Percentiles rank a stretch among this genome's conserved stretches.
Evolutionary conservation across 1,139 yeast species (phyloP).

Genomic region (Debaryomyces coudertii): DNA sequence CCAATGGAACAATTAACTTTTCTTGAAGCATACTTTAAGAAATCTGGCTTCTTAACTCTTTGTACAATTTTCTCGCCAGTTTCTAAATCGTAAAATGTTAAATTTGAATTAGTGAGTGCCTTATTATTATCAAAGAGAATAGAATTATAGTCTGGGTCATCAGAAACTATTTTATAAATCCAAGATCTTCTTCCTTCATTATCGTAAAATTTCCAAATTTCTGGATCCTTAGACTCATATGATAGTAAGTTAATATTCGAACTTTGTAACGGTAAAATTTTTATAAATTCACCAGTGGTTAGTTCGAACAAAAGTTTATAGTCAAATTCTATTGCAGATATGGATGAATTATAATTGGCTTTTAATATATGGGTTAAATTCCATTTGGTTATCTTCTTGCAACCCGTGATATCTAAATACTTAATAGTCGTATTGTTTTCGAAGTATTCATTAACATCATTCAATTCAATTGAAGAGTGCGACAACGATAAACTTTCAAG

Average conservation of each 20-base stretch:
- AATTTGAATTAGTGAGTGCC: conserved; percentile 26
- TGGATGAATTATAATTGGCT: conserved; percentile 30
- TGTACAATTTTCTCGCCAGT: conserved; percentile 68
- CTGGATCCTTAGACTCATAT: conserved; percentile 28
- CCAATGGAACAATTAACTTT: conserved; percentile 64
- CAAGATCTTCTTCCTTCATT: conserved; percentile 82
- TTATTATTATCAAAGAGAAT: conserved; percentile 24
- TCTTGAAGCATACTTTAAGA: conserved; percentile 63
- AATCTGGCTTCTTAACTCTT: conserved; percentile 58
- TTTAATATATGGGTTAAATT: conserved; percentile 32
- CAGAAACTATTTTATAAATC: conserved; percentile 59
- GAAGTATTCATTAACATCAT: conserved; percentile 53
- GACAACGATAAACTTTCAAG: conserved; percentile 68
- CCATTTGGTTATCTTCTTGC: conserved; percentile 34
- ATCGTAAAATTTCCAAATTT: conserved; percentile 56
- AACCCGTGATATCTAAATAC: conserved; percentile 45
- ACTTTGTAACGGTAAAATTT: conserved; percentile 33
- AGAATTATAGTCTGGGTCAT: conserved; percentile 37
- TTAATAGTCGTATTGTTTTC: conserved; percentile 29
- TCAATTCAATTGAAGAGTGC: conserved; percentile 55
- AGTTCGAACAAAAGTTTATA: conserved; percentile 43
- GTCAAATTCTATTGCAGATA: conserved; percentile 44
- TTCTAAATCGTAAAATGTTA: conserved; percentile 60
- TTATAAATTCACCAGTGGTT: conserved; percentile 42
- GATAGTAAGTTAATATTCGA: conserved; percentile 25